Evolutionary conservation across 495 filamentous ascomycete genomes (phyloP), one percentile per base, ranked within the genome.

Genomic region (Hyaloscypha finlandica): DNA sequence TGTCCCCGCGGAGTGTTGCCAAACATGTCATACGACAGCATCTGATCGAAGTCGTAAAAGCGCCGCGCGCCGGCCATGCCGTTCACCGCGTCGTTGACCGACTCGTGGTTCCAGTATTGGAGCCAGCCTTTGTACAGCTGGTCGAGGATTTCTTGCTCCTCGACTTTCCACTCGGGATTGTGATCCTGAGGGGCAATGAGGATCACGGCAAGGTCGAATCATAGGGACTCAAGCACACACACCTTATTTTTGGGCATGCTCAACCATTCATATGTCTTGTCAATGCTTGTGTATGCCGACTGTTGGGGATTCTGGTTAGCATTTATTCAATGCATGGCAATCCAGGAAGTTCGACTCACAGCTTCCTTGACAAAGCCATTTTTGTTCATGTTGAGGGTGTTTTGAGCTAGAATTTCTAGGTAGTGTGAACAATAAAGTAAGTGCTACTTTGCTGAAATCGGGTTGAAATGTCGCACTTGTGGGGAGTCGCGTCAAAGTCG

Each of bases 21-120:
- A 9, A 53, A 53, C 51, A 53, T 9, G 51, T 53, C 51, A 53
- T 53, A 53, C 19, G 19, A 20, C 19, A 53, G 51, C 51, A 53
- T 53, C 4, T 53, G 51, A 53, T 53, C 51, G 22, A 53, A n/a
- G 22, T 53, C 51, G 6, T 53, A 53, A 25, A 53, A 53, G 22
- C 51, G 8, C 2, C 51, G 51, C 2, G 51, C 51, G 6, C 51
- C 51, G 16, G 51, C 51, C 51, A 53, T n/a, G 6, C 51, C 51
- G 51, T 53, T 53, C 51, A 53, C 51, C 8, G 51, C 51, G 22
- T 53, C 51, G 6, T 53, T n/a, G 19, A 53, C 51, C 19, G 51
- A 53, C 22, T 53, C 51, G 19, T n/a, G 19, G 51, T 53, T 53
- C 51, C 51, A 53, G 51, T 53, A 53, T n/a, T 53, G 51, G 3